These are phyloP conservation scores for Xylaria cubensis DNA, from an alignment of 495 filamentous ascomycete genomes.

Conservation along the genomic window DNA sequence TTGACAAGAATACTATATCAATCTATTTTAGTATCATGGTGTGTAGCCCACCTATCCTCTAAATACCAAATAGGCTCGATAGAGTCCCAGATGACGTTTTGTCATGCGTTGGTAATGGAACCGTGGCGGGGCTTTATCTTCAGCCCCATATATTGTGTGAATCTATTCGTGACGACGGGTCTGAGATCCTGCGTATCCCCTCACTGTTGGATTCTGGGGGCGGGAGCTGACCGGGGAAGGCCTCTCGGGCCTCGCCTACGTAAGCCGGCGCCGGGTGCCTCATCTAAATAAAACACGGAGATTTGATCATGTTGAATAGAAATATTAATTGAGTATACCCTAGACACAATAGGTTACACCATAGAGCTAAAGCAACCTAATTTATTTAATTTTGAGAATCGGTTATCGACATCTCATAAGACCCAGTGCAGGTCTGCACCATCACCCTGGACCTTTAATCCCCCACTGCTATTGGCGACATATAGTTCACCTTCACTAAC, in stretches of 20 bases:
- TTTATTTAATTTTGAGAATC: neutral
- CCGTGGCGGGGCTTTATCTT: constrained; percentile 2
- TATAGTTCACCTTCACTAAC: neutral
- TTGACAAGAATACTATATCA: neutral
- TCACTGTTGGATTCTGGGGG: neutral
- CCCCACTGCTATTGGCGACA: neutral
- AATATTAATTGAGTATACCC: constrained; percentile 3
- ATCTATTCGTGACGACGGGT: neutral
- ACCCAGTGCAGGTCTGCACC: neutral
- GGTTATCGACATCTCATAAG: neutral
- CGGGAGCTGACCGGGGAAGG: neutral
- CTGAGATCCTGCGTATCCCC: neutral
- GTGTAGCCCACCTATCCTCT: neutral
- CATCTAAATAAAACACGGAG: neutral
- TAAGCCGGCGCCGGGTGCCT: neutral
- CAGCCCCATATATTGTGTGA: neutral
- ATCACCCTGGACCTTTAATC: neutral
- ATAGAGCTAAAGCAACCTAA: neutral
- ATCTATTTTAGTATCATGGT: neutral
- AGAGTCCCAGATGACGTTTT: neutral
- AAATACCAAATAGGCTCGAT: neutral
- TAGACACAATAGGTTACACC: neutral
- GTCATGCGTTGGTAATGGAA: constrained; percentile 1
- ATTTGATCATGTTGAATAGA: neutral
- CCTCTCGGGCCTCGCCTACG: neutral